These are phyloP conservation scores for Letharia columbiana DNA, from an alignment of 495 filamentous ascomycete species.

Conservation along the genomic window DNA sequence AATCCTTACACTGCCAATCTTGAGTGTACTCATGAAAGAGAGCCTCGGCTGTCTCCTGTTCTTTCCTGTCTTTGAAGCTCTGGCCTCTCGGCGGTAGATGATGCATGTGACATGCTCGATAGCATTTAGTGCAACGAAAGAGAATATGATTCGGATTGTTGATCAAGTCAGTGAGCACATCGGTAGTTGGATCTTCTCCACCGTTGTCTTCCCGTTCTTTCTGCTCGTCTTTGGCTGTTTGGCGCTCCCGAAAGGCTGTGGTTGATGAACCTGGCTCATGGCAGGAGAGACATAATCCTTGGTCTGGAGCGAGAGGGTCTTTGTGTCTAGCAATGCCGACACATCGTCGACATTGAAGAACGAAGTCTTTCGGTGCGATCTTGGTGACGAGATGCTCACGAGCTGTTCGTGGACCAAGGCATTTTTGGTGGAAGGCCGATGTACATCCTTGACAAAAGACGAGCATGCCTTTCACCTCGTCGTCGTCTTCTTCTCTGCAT, in stretches of 20 bases:
- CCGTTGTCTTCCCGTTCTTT: slow-evolving; percentile 65
- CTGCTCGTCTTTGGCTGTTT: slow-evolving; percentile 72
- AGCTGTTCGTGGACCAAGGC: slow-evolving; percentile 60
- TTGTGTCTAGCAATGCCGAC: slow-evolving; percentile 57
- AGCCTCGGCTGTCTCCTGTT: slow-evolving; percentile 36
- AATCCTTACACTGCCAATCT: slow-evolving; percentile 71
- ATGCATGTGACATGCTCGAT: slow-evolving; percentile 70
- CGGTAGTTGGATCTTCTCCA: slow-evolving; percentile 65
- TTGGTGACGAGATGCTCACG: slow-evolving; percentile 96
- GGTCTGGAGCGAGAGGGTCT: slow-evolving; percentile 57
- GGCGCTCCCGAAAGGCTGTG: slow-evolving; percentile 56
- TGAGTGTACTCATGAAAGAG: slow-evolving; percentile 54
- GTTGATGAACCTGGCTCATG: slow-evolving; percentile 52
- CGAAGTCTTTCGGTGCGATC: slow-evolving; percentile 62
- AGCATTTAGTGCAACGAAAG: slow-evolving; percentile 73
- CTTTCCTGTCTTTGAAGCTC: slow-evolving; percentile 35
- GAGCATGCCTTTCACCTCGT: slow-evolving; percentile 50
- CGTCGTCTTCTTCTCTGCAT: slow-evolving; percentile 51
- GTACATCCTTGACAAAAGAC: slow-evolving; percentile 90
- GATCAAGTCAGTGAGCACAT: slow-evolving; percentile 51
- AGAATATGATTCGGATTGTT: slow-evolving; percentile 70
- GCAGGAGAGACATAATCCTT: slow-evolving; percentile 64
- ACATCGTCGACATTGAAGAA: slow-evolving; percentile 86
- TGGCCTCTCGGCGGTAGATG: slow-evolving; percentile 53
- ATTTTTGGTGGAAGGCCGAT: slow-evolving; percentile 68